Base-by-base conservation (phyloP, 495 filamentous ascomycete genomes). In the Daldinia concentrica region DNA sequence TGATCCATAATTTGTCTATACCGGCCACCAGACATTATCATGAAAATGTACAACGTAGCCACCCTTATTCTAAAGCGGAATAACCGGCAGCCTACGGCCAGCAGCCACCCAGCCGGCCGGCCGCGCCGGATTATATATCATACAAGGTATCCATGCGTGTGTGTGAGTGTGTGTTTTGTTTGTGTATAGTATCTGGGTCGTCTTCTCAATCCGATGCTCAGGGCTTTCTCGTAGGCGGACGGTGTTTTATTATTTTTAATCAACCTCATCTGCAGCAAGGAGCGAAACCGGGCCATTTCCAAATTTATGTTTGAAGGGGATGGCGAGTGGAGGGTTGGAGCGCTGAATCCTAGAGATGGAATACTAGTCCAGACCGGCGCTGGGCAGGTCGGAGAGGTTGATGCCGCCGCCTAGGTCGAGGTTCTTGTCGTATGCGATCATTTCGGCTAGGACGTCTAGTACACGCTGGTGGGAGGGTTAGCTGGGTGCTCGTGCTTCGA, bases 381-480 rank as follows among this genome's bases (percentile, higher is more conserved):
- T 79, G n/a, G 82, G 80, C 26, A 80, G 66, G 45, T 76, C 79
- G 19, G 85, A 62, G 27, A 73, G 27, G 65, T 73, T 73, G 41
- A 65, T 82, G 71, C 82, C 82, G 41, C 34, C 36, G 56, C 48
- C 26, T 57, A 94, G 83, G 68, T 90, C 87, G 68, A 96, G 86
- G 74, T 80, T 86, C 34, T 88, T 83, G 81, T 99, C 95, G 75
- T 92, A 87, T 37, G 95, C 96, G 77, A 98, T 95, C 94, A 99
- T 98, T 82, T 97, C 93, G 43, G 95, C 96, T 50, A 99, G 89
- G 60, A 98, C 88, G 78, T 98, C 95, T 55, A 99, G 87, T 39
- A 98, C 90, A 60, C 94, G 94, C 89, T 93, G 71, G 55, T 41
- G 58, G 32, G 39, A 48, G 43, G 27, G 57, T 81, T 71, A 81